phyloP scores from a whole-genome alignment of 1,284 basidiomycete species.

The Marasmius tenuissimus region DNA sequence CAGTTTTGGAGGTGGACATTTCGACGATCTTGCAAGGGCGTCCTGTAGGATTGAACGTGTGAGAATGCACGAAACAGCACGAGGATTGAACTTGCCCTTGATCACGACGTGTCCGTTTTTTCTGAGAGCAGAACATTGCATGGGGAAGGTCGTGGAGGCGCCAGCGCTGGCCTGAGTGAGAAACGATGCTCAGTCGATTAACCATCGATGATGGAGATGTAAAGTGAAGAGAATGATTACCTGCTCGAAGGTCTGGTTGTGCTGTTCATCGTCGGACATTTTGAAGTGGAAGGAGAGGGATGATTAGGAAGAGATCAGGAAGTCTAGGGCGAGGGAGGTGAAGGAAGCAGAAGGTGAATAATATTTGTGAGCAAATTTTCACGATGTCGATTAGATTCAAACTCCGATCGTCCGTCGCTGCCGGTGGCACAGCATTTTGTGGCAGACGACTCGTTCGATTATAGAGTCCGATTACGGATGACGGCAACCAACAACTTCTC shows the following conservation, averaged over 20 bases:
- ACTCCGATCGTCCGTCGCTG: constrained; percentile 35
- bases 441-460: background rate
- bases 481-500: background rate
- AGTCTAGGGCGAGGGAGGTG: constrained; percentile 14
- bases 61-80: constrained; percentile 8
- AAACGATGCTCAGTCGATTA: background rate
- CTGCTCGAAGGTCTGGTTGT: constrained; percentile 90
- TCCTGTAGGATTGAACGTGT: constrained; percentile 39
- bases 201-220: constrained; percentile 5
- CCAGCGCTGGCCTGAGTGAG: constrained; percentile 64
- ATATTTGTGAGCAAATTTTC: constrained; percentile 29
- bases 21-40: constrained; percentile 99
- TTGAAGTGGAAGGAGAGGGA: constrained; percentile 23
- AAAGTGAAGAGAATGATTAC: constrained; percentile 30
- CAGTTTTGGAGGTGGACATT: constrained; percentile 99
- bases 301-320: constrained; percentile 3
- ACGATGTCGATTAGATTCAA: constrained; percentile 26
- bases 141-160: constrained; percentile 88
- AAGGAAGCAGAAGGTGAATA: constrained; percentile 17
- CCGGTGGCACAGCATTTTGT: constrained; percentile 9
- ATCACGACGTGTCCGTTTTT: constrained; percentile 97
- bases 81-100: constrained; percentile 57
- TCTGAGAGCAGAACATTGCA: constrained; percentile 97
- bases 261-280: constrained; percentile 91
- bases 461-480: background rate